phyloP scores from a whole-genome alignment of 2,329 filamentous ascomycete species.

The Neurospora crassa region DNA sequence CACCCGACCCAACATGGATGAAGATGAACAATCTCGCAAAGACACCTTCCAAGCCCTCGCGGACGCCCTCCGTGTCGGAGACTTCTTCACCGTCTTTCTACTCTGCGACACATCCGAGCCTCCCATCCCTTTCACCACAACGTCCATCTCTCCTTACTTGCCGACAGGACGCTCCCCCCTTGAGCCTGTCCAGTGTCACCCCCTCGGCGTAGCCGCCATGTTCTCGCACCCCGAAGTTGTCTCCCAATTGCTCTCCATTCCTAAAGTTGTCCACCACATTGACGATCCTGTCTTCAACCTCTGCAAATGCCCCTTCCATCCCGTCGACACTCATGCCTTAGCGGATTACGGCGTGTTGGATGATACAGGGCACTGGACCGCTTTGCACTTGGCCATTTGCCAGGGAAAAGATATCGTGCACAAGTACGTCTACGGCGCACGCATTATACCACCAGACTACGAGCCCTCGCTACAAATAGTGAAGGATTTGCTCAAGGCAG shows the following conservation, averaged over 20 bases:
- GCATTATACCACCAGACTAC: no score
- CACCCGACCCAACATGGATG: not conserved
- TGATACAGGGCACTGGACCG: not conserved
- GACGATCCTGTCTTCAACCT: not conserved
- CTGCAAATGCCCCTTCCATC: not conserved
- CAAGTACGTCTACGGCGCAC: no score
- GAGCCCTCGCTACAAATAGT: no score
- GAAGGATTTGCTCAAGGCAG: not conserved
- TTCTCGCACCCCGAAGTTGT: not conserved
- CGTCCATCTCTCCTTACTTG: not conserved
- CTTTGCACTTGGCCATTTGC: not conserved
- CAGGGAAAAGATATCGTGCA: not conserved
- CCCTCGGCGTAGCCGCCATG: not conserved
- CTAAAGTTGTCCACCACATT: not conserved
- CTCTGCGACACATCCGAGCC: not conserved
- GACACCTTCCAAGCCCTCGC: not conserved
- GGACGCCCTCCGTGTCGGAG: not conserved
- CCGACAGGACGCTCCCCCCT: not conserved
- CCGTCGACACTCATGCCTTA: not conserved
- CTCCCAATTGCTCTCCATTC: not conserved
- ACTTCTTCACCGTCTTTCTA: not conserved
- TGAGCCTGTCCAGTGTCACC: not conserved
- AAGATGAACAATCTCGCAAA: not conserved
- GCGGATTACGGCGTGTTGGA: not conserved
- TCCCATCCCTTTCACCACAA: not conserved